Evolutionary conservation across 768 basidiomycete species (phyloP), one percentile per base, ranked within the genome.

Genomic region (Cubamyces lactineus): DNA sequence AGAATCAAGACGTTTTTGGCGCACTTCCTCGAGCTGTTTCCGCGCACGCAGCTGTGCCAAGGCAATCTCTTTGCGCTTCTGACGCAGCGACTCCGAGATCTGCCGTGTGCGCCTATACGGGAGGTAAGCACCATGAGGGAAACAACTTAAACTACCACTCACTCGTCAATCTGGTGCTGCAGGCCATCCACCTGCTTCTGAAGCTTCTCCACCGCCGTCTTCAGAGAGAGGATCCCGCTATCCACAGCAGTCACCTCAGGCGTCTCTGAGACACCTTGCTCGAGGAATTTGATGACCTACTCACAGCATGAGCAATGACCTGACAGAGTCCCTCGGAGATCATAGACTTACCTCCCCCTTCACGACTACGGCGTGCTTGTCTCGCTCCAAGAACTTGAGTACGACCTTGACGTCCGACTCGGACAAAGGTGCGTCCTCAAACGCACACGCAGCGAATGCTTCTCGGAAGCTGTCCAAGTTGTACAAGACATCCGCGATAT

Each of bases 271-370:
- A 72, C 70, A 13, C 73, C 73, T 8, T 74, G 66, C 19, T 80
- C 78, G 1, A 89, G 69, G 66, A 97, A 91, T 73, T 97, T 96
- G 71, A 96, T 85, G n/a, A 89, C 79, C 92, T 95, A 28, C n/a
- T 58, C 9, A 45, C 16, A 42, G 19, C 38, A 42, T 40, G 16
- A 30, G 51, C 43, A 39, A 4, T 23, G 17, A 66, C 40, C 3
- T 19, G 13, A n/a, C n/a, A n/a, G n/a, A n/a, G n/a, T n/a, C n/a
- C 2, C 21, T 9, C 34, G 5, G 11, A 23, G 34, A 24, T 17
- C 11, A 15, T 53, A 12, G 13, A 73, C 84, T 62, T 59, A 94
- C 94, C 65, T 88, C 86, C 62, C 84, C 81, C 51, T 92, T 85
- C 13, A 83, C 76, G 0, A 91, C 80, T 13, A 96, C 64, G 0